Conservation (phyloP, 495 filamentous ascomycete species). For the Penicillium argentinense region DNA sequence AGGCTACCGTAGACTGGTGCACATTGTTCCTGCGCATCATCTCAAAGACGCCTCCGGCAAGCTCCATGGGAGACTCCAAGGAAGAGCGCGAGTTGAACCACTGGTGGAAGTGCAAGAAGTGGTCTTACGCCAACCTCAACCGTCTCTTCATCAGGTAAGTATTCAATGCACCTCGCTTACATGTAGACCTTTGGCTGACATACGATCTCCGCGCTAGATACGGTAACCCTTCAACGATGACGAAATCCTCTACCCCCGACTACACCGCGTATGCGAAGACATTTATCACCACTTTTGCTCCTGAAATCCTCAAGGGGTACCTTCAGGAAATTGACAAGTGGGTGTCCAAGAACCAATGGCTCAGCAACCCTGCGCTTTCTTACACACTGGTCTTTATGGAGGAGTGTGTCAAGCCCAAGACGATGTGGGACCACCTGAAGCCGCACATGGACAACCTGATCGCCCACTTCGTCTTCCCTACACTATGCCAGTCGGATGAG, state of each 20-base stretch:
- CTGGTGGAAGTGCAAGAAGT: conserved; percentile 99
- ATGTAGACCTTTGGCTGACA: conserved; percentile 4
- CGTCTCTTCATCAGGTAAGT: conserved; percentile 86
- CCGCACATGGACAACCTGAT: conserved; percentile 90
- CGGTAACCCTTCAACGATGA: conserved; percentile 74
- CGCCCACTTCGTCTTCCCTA: conserved; percentile 90
- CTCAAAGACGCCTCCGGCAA: conserved; percentile 76
- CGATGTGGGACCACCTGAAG: conserved; percentile 92
- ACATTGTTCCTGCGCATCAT: conserved; percentile 89
- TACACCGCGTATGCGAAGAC: conserved; percentile 79
- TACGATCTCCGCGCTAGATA: conserved; percentile 57
- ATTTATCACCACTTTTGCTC: conserved; percentile 88
- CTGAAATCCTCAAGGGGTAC: conserved; percentile 92
- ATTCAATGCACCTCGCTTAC: not conserved
- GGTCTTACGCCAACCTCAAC: conserved; percentile 97
- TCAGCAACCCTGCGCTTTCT: conserved; percentile 88
- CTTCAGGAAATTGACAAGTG: conserved; percentile 92
- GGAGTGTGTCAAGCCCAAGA: conserved; percentile 95
- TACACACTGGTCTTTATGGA: conserved; percentile 92
- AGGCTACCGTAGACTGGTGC: conserved; percentile 90
- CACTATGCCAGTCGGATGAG: conserved; percentile 88
- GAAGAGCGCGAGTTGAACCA: conserved; percentile 89
- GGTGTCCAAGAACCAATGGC: conserved; percentile 91
- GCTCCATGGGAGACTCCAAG: conserved; percentile 75
- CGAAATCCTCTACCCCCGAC: conserved; percentile 66